Percentiles rank a stretch among this genome's conserved stretches.
Evolutionary conservation across 768 basidiomycete genomes (phyloP).

Genomic region (Hericium erinaceus): DNA sequence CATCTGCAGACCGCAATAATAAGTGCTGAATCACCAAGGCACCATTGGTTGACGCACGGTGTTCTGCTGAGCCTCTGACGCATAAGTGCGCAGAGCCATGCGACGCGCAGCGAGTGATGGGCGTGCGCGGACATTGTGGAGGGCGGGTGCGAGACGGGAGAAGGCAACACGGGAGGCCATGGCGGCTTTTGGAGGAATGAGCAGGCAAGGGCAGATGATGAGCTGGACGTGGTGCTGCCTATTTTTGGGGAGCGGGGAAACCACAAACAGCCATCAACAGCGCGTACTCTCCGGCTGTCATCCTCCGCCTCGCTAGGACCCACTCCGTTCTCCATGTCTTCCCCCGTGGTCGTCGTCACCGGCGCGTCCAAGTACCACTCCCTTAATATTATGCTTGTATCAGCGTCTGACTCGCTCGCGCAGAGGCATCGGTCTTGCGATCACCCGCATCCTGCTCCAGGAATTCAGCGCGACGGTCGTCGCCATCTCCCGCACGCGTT

Average conservation of each 20-base stretch:
- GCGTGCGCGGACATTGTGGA: conserved; percentile 32
- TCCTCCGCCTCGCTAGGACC: conserved; percentile 1
- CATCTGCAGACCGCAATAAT: conserved; percentile 48
- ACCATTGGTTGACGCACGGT: conserved; percentile 31
- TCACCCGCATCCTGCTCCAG: conserved; percentile 54
- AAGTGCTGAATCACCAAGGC: conserved; percentile 22
- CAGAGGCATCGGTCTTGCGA: conserved; percentile 72
- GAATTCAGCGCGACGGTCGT: conserved; percentile 62
- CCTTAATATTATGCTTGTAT: conserved; percentile 15
- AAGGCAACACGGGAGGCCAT: conserved; percentile 47
- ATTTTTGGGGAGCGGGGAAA: conserved; percentile 4
- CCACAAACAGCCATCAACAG: conserved; percentile 5
- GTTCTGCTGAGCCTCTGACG: conserved; percentile 43
- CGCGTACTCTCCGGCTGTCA: conserved; percentile 3
- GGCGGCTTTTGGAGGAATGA: conserved; percentile 19
- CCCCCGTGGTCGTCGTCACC: conserved; percentile 66
- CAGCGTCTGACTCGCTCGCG: conserved; percentile 6
- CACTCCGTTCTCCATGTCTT: conserved; percentile 17
- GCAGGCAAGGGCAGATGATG: conserved; percentile 17
- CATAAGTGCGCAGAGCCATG: conserved; percentile 49
- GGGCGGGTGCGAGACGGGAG: conserved; percentile 50
- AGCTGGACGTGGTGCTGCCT: not conserved
- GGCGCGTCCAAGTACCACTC: conserved; percentile 67
- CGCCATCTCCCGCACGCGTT: conserved; percentile 61
- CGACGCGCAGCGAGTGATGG: conserved; percentile 33